Conservation (phyloP, 148 eudicot species). For the Linanthus parryae region DNA sequence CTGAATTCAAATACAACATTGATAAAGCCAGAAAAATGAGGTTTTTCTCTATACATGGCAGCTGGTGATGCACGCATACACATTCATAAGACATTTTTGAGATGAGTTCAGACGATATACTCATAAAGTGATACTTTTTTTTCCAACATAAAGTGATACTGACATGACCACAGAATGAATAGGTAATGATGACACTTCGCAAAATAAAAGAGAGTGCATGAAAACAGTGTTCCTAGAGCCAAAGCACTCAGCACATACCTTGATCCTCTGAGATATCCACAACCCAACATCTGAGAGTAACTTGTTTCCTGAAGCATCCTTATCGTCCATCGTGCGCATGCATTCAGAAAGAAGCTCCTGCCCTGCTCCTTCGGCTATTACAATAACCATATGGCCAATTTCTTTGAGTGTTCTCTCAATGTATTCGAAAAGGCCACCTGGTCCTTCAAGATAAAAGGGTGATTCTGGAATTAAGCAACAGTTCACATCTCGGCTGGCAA, state of each 20-base stretch:
- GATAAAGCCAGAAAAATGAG: not conserved
- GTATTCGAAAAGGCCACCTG: constrained; percentile 36
- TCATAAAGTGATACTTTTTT: too few relatives aligned
- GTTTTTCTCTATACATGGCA: not conserved
- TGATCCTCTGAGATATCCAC: constrained; percentile 17
- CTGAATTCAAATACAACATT: too few relatives aligned
- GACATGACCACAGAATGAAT: too few relatives aligned
- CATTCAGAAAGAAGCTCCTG: constrained; percentile 26
- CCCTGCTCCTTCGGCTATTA: constrained; percentile 44
- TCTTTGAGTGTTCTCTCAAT: constrained; percentile 38
- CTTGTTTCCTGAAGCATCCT: constrained; percentile 17
- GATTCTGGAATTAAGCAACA: constrained; percentile 47
- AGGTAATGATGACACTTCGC: too few relatives aligned
- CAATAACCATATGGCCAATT: constrained; percentile 40
- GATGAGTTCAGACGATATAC: too few relatives aligned
- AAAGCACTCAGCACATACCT: constrained; percentile 1
- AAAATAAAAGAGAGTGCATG: not conserved
- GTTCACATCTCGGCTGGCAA: constrained; percentile 41
- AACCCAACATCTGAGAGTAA: constrained; percentile 14
- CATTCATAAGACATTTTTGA: too few relatives aligned
- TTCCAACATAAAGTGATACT: too few relatives aligned
- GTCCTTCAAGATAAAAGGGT: constrained; percentile 40
- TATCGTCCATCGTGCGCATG: not conserved
- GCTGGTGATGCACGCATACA: too few relatives aligned
- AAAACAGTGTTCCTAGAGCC: too few relatives aligned